phyloP scores from a whole-genome alignment of 2,329 filamentous ascomycete genomes.

The Ceratocystis lukuohia region DNA sequence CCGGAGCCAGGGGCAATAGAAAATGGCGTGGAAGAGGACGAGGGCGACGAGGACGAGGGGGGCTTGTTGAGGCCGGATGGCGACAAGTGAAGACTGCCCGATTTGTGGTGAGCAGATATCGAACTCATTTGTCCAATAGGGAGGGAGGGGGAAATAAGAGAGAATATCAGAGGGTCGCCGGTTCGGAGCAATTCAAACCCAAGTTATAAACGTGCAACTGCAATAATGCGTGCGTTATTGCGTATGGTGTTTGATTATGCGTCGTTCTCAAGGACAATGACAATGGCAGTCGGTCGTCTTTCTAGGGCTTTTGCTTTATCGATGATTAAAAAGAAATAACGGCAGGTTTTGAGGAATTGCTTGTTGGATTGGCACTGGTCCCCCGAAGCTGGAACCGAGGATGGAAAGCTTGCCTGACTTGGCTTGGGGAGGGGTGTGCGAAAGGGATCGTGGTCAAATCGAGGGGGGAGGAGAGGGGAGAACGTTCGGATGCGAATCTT shows the following conservation, averaged over 20 bases:
- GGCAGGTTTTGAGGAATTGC: background rate
- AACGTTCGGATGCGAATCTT: background rate
- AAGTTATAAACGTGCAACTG: background rate
- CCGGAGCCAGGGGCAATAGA: constrained; percentile 9
- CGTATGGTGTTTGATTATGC: background rate
- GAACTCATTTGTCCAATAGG: constrained; percentile 17
- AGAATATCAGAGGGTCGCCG: background rate
- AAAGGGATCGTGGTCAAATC: constrained; percentile 1
- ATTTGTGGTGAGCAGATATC: constrained; percentile 7
- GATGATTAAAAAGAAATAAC: constrained; percentile 3
- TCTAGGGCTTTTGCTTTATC: background rate
- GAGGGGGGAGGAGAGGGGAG: background rate
- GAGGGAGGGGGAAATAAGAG: background rate
- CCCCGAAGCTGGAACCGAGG: background rate
- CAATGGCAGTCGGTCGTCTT: background rate
- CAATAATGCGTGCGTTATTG: background rate
- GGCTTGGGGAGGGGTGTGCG: background rate
- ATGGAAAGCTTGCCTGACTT: background rate
- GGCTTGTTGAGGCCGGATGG: constrained; percentile 8
- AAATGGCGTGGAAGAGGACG: background rate
- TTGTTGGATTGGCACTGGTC: too few relatives aligned
- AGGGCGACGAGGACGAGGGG: constrained; percentile 8
- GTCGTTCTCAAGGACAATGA: background rate
- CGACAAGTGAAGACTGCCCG: constrained; percentile 12
- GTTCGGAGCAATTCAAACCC: too few relatives aligned